phyloP scores from a whole-genome alignment of 192 early-diverging fungal genomes.

The Backusella morwellensis region DNA sequence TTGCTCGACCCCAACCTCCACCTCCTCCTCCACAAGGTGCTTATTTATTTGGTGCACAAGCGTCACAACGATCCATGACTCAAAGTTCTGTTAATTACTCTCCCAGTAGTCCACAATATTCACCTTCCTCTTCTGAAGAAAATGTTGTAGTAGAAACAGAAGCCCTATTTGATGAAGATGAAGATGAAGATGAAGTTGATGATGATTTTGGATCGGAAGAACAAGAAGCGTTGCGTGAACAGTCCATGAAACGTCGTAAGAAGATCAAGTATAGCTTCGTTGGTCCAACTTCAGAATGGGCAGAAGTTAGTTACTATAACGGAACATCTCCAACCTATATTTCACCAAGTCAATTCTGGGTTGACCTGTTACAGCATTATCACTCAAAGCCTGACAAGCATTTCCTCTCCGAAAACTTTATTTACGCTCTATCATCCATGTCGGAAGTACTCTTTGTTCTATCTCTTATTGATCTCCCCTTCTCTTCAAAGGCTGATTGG shows the following conservation, averaged over 20 bases:
- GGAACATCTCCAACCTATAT: not conserved
- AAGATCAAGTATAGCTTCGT: constrained; percentile 1
- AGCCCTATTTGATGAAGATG: not conserved
- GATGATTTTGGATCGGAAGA: constrained; percentile 10
- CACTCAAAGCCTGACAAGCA: not conserved
- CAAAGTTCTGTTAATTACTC: not conserved
- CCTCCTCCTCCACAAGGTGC: not conserved
- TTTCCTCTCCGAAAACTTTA: constrained; percentile 36
- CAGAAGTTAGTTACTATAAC: constrained; percentile 7
- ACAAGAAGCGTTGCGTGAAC: constrained; percentile 8
- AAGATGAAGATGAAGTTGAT: not conserved
- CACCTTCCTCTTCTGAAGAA: not conserved
- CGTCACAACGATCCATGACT: too few species aligned
- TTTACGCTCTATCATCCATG: constrained; percentile 26
- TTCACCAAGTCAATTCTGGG: constrained; percentile 40
- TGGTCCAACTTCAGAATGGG: constrained; percentile 17
- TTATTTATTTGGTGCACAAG: not conserved
- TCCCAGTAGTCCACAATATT: not conserved
- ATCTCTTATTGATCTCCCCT: constrained; percentile 37
- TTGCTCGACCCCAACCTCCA: not conserved
- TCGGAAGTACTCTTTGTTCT: constrained; percentile 39
- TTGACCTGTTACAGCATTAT: constrained; percentile 34
- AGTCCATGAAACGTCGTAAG: not conserved
- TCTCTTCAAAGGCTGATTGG: constrained; percentile 24
- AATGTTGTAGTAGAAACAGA: not conserved